A percentile compares a stretch with the other conserved stretches of the same genome.
phyloP scores from a whole-genome alignment of 225 moss, liverwort and hornwort species.

The Polytrichum commune region DNA sequence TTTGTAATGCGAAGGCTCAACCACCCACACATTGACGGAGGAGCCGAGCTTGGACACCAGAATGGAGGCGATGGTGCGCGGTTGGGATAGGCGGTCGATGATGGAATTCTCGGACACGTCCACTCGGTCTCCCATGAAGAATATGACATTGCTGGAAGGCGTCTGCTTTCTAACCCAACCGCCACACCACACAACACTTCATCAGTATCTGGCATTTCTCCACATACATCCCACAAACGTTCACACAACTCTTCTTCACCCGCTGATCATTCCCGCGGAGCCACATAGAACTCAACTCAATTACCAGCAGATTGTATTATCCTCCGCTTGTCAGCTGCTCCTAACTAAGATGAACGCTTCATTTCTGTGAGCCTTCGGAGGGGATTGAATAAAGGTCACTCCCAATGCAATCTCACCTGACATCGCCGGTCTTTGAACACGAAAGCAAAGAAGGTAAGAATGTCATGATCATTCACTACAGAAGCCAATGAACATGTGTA shows the following conservation, averaged over 20 bases:
- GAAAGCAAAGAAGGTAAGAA: too few relatives aligned
- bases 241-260: too few relatives aligned
- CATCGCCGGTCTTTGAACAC: too few relatives aligned
- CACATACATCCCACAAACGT: too few relatives aligned
- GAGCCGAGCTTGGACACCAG: constrained; percentile 83
- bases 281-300: not conserved
- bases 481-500: too few relatives aligned
- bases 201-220: constrained; percentile 17
- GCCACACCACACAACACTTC: constrained; percentile 19
- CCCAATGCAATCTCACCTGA: too few relatives aligned
- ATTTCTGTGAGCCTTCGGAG: too few relatives aligned
- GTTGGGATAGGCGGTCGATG: constrained; percentile 76
- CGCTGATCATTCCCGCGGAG: constrained; percentile 4
- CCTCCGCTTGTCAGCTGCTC: too few relatives aligned
- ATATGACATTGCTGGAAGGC: constrained; percentile 79
- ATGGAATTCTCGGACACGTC: constrained; percentile 61
- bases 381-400: too few relatives aligned
- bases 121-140: constrained; percentile 82
- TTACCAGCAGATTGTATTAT: not conserved
- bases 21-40: constrained; percentile 68
- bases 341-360: too few relatives aligned
- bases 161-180: constrained; percentile 80
- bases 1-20: constrained; percentile 73
- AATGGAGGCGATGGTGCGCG: constrained; percentile 72
- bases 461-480: too few relatives aligned